Conservation (phyloP, 768 basidiomycete genomes). For the Tylopilus sp. region DNA sequence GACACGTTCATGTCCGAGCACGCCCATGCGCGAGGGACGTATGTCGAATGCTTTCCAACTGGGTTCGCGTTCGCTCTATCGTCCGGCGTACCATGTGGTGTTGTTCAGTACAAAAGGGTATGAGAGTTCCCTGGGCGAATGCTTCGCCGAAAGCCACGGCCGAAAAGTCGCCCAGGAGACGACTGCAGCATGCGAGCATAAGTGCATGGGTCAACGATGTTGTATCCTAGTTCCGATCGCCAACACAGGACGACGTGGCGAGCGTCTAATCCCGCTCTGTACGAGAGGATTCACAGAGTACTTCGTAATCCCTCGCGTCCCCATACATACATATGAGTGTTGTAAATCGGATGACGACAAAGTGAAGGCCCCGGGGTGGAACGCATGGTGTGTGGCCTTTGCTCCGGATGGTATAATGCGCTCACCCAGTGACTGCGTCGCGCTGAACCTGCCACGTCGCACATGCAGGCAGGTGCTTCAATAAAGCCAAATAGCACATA, state of each 20-base stretch:
- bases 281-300: too few relatives aligned
- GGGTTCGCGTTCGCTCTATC: too few relatives aligned
- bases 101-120: not conserved
- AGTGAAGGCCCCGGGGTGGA: not conserved
- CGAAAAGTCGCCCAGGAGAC: not conserved
- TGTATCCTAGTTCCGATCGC: too few relatives aligned
- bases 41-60: too few relatives aligned
- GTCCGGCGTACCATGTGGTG: too few relatives aligned
- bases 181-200: not conserved
- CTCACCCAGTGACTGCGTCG: not conserved
- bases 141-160: not conserved
- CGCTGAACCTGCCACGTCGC: not conserved
- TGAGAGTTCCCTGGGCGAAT: not conserved
- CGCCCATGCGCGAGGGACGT: not conserved
- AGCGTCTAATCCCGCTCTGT: too few relatives aligned
- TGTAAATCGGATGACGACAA: not conserved
- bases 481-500: not conserved
- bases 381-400: not conserved
- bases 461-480: not conserved
- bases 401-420: not conserved
- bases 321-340: not conserved
- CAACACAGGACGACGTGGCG: conserved; percentile 5
- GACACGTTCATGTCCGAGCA: not conserved
- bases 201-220: too few relatives aligned
- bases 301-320: not conserved